These are phyloP conservation scores for Pythium folliculosum DNA, from an alignment of 352 stramenopile genomes.

Conservation along the genomic window DNA sequence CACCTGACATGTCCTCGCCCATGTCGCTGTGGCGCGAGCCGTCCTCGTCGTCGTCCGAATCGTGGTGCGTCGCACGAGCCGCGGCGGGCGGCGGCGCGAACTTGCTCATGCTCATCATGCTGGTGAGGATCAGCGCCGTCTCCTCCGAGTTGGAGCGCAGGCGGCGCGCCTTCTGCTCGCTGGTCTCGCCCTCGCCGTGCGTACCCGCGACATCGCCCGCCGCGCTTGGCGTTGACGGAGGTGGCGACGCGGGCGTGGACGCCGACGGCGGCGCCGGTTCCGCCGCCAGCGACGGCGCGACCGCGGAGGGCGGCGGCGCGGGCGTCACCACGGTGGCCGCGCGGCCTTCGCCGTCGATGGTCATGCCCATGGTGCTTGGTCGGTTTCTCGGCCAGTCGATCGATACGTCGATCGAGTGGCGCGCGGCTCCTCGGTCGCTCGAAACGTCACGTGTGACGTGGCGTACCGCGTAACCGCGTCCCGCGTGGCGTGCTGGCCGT, in stretches of 20 bases:
- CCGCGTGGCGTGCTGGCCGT: neutral
- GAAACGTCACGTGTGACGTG: slow-evolving; percentile 32
- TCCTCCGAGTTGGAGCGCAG: slow-evolving; percentile 73
- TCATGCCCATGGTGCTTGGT: slow-evolving; percentile 56
- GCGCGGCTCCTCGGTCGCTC: slow-evolving; percentile 5
- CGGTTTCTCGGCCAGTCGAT: neutral
- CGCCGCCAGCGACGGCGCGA: neutral
- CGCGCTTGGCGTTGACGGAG: neutral
- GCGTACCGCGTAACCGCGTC: slow-evolving; percentile 10
- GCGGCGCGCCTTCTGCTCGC: slow-evolving; percentile 22
- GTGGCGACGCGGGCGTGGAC: neutral
- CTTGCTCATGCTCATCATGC: slow-evolving; percentile 74
- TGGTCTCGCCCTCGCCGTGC: slow-evolving; percentile 11
- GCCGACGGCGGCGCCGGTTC: neutral
- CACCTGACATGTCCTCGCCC: slow-evolving; percentile 14
- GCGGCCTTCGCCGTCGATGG: slow-evolving; percentile 55
- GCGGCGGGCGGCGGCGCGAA: slow-evolving; percentile 19
- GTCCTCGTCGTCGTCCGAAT: slow-evolving; percentile 45
- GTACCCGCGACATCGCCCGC: slow-evolving; percentile 14
- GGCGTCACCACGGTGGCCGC: slow-evolving; percentile 11
- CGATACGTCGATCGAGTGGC: neutral
- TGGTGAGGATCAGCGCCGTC: slow-evolving; percentile 86
- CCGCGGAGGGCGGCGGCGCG: neutral
- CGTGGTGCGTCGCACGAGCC: slow-evolving; percentile 4
- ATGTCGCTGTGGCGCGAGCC: slow-evolving; percentile 35